Percentiles rank a stretch among this genome's conserved stretches.
Conservation (phyloP, 352 stramenopile species). For the Globisporangium radiosum region DNA sequence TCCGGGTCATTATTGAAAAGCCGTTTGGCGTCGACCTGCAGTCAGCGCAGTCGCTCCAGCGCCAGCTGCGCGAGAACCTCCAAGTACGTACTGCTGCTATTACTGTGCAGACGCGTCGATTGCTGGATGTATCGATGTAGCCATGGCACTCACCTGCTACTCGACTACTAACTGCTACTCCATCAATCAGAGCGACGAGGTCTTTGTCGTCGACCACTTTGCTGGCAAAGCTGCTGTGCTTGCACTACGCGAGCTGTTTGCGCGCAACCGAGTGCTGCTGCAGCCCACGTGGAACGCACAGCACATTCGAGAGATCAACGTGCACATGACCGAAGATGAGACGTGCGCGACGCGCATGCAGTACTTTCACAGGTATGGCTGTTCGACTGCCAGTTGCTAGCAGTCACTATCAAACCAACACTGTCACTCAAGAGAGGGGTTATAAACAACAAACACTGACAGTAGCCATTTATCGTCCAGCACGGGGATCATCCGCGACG, state of each 20-base stretch:
- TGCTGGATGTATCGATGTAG: no score
- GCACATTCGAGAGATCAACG: slow-evolving; percentile 20
- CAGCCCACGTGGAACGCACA: slow-evolving; percentile 23
- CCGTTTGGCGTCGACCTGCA: slow-evolving; percentile 60
- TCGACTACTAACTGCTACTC: background rate
- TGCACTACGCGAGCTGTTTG: slow-evolving; percentile 42
- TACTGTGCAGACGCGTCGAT: background rate
- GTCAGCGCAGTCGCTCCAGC: slow-evolving; percentile 40
- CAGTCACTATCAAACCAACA: no score
- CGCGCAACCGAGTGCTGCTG: slow-evolving; percentile 31
- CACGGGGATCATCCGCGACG: slow-evolving; percentile 69
- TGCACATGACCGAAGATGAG: slow-evolving; percentile 68
- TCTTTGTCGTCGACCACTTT: slow-evolving; percentile 86
- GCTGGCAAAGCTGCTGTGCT: slow-evolving; percentile 70
- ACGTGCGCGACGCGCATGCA: slow-evolving; percentile 47
- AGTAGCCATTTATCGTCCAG: slow-evolving; percentile 11
- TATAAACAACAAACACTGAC: background rate
- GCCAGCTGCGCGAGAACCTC: slow-evolving; percentile 29
- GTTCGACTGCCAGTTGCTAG: no score
- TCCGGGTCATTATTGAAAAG: slow-evolving; percentile 78
- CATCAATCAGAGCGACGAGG: slow-evolving; percentile 35
- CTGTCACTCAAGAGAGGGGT: no score
- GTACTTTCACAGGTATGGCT: slow-evolving; percentile 58
- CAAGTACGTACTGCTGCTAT: slow-evolving; percentile 12
- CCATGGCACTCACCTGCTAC: no score